phyloP scores from a whole-genome alignment of 2,329 filamentous ascomycete genomes.

The Exserohilum turcica region DNA sequence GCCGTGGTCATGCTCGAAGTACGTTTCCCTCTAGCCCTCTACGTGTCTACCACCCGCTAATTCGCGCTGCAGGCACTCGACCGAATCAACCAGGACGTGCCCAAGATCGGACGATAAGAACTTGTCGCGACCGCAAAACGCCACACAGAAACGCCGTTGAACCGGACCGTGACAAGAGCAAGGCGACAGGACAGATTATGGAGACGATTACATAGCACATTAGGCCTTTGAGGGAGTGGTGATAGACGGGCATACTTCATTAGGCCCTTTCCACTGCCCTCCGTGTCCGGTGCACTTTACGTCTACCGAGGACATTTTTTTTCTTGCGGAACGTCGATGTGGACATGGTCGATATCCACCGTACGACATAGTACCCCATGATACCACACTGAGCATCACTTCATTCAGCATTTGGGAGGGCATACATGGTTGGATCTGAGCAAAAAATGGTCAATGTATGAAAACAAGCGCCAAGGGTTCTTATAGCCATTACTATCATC shows the following conservation, averaged over 20 bases:
- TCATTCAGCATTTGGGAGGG: not conserved
- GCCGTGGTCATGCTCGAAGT: slow-evolving; percentile 97
- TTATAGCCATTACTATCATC: slow-evolving; percentile 9
- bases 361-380: slow-evolving; percentile 24
- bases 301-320: slow-evolving; percentile 5
- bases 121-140: slow-evolving; percentile 2
- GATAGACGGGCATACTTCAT: slow-evolving; percentile 27
- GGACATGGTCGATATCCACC: slow-evolving; percentile 29
- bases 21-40: not conserved
- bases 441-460: slow-evolving; percentile 3
- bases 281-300: slow-evolving; percentile 4
- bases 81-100: slow-evolving; percentile 44
- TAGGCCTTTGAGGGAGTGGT: slow-evolving; percentile 30
- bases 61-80: slow-evolving; percentile 36
- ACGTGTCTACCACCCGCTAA: slow-evolving; percentile 12
- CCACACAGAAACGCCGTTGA: not conserved
- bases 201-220: slow-evolving; percentile 18
- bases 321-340: slow-evolving; percentile 18
- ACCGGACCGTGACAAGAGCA: not conserved
- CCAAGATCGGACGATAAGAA: slow-evolving; percentile 39
- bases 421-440: not conserved
- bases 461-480: slow-evolving; percentile 14
- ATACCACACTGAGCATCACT: slow-evolving; percentile 29
- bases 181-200: slow-evolving; percentile 11
- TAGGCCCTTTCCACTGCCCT: slow-evolving; percentile 6